Percentiles rank a stretch among this genome's conserved stretches.
These are phyloP conservation scores for Lecanicillium sp. DNA, from an alignment of 2,329 filamentous ascomycete genomes.

Conservation along the genomic window DNA sequence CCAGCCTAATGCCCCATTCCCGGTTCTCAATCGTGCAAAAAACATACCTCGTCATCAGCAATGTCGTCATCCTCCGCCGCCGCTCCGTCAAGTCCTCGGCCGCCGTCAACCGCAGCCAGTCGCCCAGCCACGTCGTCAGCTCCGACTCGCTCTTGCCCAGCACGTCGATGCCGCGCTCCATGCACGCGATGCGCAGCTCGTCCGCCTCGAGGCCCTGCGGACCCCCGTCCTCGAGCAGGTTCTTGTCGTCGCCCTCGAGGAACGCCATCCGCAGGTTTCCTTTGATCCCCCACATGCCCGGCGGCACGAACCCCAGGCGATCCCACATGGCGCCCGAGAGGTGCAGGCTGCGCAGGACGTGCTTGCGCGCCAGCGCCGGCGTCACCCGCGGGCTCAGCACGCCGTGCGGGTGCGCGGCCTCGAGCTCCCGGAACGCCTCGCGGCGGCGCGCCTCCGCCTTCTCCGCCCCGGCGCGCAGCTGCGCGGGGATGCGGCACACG, in stretches of 20 bases:
- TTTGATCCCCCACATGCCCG: conserved; percentile 46
- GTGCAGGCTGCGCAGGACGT: conserved; percentile 38
- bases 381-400: conserved; percentile 29
- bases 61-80: conserved; percentile 32
- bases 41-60: conserved; percentile 37
- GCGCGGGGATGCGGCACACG: conserved; percentile 75
- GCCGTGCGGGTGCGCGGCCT: conserved; percentile 28
- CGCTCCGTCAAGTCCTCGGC: conserved; percentile 31
- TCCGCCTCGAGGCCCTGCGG: conserved; percentile 46
- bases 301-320: conserved; percentile 40
- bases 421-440: conserved; percentile 41
- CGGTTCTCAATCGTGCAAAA: neutral
- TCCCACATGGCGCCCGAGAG: conserved; percentile 46
- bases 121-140: conserved; percentile 39
- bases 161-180: conserved; percentile 60
- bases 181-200: conserved; percentile 65
- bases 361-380: conserved; percentile 25
- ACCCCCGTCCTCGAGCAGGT: conserved; percentile 61
- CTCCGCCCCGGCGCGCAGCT: conserved; percentile 54
- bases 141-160: conserved; percentile 51
- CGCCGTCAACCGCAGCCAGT: conserved; percentile 44
- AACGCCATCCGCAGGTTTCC: conserved; percentile 53
- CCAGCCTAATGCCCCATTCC: too few relatives aligned
- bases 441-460: conserved; percentile 48
- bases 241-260: conserved; percentile 62